Conservation (phyloP, 495 filamentous ascomycete species). For the Podospora pseudocomata region DNA sequence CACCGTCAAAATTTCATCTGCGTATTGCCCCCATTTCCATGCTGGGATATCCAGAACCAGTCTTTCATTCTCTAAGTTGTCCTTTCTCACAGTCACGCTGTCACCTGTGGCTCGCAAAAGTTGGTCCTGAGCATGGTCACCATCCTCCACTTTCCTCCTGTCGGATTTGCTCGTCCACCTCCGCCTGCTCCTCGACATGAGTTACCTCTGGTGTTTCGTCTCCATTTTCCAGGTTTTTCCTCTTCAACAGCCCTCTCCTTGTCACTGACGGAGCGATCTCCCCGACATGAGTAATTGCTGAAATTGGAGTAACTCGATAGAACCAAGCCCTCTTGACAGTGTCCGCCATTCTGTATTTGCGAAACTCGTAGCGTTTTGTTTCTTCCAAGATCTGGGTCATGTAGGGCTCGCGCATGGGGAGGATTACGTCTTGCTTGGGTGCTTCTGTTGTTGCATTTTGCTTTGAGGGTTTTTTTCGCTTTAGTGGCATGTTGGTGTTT, state of each 20-base stretch:
- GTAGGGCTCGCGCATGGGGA: slow-evolving; percentile 2
- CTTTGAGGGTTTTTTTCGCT: neutral
- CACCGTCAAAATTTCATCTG: neutral
- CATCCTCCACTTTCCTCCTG: too few relatives aligned
- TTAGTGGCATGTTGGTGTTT: neutral
- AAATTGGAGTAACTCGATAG: neutral
- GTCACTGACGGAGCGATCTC: neutral
- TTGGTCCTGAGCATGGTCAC: too few relatives aligned
- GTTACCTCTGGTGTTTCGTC: neutral
- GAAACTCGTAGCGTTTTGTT: neutral
- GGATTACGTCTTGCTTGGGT: neutral
- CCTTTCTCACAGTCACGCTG: too few relatives aligned
- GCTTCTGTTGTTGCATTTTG: neutral
- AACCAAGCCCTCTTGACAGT: neutral
- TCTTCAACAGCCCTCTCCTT: neutral
- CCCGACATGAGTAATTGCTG: neutral
- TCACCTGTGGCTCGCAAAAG: too few relatives aligned
- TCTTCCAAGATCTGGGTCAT: neutral
- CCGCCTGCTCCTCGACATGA: neutral
- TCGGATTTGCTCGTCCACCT: neutral
- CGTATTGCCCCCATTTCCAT: neutral
- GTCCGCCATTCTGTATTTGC: neutral
- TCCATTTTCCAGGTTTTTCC: too few relatives aligned
- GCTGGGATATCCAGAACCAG: neutral
- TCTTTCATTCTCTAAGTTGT: neutral